phyloP scores from a whole-genome alignment of 768 basidiomycete species.

The Glaciozyma martinii region DNA sequence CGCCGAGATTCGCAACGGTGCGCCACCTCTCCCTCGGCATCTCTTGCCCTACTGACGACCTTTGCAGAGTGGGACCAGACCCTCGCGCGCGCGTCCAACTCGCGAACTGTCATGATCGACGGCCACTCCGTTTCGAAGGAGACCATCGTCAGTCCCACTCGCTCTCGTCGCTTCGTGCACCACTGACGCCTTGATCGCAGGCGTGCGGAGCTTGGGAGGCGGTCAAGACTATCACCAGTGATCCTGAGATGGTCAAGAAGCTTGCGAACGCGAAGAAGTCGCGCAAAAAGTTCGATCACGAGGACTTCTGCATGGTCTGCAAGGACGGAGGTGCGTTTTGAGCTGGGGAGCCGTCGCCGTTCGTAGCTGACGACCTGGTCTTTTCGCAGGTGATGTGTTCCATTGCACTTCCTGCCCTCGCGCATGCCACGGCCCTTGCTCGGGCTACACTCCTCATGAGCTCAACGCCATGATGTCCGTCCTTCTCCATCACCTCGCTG shows the following conservation, averaged over 20 bases:
- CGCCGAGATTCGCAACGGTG: constrained; percentile 32
- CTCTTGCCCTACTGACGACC: not conserved
- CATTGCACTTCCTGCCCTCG: constrained; percentile 50
- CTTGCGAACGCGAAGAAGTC: constrained; percentile 37
- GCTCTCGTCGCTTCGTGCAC: not conserved
- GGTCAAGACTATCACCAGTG: constrained; percentile 23
- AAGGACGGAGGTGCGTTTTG: constrained; percentile 43
- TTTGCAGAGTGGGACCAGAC: constrained; percentile 14
- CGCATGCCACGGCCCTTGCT: constrained; percentile 52
- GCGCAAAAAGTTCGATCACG: constrained; percentile 45
- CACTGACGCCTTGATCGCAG: not conserved
- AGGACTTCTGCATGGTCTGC: constrained; percentile 56
- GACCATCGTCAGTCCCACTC: not conserved
- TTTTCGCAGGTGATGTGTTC: constrained; percentile 46
- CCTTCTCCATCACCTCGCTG: not conserved
- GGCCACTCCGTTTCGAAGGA: constrained; percentile 15
- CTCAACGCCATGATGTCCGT: constrained; percentile 27
- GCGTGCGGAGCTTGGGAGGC: constrained; percentile 15
- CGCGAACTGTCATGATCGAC: constrained; percentile 14
- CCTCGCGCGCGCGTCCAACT: not conserved
- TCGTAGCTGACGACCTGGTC: not conserved
- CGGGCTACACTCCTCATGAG: constrained; percentile 41
- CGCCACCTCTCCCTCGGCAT: not conserved
- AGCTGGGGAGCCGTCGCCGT: not conserved
- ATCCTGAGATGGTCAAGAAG: constrained; percentile 1